Base-by-base conservation (phyloP, 73 alveolate genomes). In the Blepharisma stoltei region DNA sequence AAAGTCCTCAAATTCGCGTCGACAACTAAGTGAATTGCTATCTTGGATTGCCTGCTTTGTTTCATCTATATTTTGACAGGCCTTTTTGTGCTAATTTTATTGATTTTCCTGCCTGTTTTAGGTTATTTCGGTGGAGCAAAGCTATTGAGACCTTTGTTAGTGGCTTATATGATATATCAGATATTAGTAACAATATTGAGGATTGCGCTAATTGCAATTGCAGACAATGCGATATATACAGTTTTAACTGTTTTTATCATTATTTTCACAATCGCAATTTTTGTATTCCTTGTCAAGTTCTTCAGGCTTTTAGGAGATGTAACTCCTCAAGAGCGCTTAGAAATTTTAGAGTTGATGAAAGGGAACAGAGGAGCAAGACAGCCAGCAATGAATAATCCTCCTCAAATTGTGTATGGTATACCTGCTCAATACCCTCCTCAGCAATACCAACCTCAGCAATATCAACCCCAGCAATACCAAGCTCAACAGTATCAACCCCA, bases 161-260 rank as follows among this genome's bases (percentile, higher is more conserved):
- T 38, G 46, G 45, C 73, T 20, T 60, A 60, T 38, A 20, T 25
- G 73, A 25, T 60, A 18, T 60, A 60, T 25, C 46, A 14, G 73
- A 60, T 60, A n/a, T 38, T 60, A 14, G 23, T 60, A n/a, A 60
- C 23, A 60, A 60, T 60, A 14, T 60, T n/a, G n/a, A 14, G 73
- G 23, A 25, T 11, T 20, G 38, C 23, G 11, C 5, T 60, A 60
- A 60, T 60, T 20, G 73, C 49, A 60, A 25, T 60, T 9, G 14
- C 23, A 14, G 46, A 38, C 14, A 60, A 2, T 3, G 18, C 5
- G 2, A 60, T 11, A 14, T 60, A 60, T 5, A 9, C 73, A 9
- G 46, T 60, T 1, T 8, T 60, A 8, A n/a, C 14, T 14, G 47
- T n/a, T 14, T 9, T 60, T 9, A n/a, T 60, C 46, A 60, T 60